Evolutionary conservation across 208 protist genomes (phyloP).

Genomic region (Vickermania ingenoplastis): DNA sequence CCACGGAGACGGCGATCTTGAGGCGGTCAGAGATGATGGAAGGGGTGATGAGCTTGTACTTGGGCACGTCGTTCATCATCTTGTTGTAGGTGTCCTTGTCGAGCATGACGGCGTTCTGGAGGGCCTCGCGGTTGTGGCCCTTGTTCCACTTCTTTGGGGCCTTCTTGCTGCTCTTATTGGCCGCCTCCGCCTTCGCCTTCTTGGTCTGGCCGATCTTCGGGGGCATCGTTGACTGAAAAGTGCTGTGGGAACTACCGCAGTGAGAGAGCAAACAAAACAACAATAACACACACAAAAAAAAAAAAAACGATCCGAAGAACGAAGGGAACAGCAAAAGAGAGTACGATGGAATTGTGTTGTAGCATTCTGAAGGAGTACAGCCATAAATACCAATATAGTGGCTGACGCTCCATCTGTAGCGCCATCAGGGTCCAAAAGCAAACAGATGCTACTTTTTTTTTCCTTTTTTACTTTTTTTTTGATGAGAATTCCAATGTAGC

Average conservation of each 20-base stretch:
- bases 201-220: slow-evolving; percentile 51
- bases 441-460: too few relatives aligned
- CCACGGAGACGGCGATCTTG: slow-evolving; percentile 80
- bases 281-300: slow-evolving; percentile 12
- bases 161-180: slow-evolving; percentile 72
- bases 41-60: slow-evolving; percentile 89
- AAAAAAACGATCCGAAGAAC: not conserved
- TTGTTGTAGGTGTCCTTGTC: slow-evolving; percentile 82
- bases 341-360: not conserved
- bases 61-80: slow-evolving; percentile 82
- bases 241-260: slow-evolving; percentile 8
- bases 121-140: slow-evolving; percentile 78
- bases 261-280: slow-evolving; percentile 6
- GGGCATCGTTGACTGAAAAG: slow-evolving; percentile 17
- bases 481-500: too few relatives aligned
- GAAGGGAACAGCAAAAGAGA: slow-evolving; percentile 6
- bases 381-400: not conserved
- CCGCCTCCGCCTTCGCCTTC: slow-evolving; percentile 49
- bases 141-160: slow-evolving; percentile 92
- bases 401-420: not conserved
- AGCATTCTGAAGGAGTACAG: not conserved
- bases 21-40: slow-evolving; percentile 85
- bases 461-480: too few relatives aligned
- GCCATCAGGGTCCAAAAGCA: too few relatives aligned
- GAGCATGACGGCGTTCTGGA: slow-evolving; percentile 89